Evolutionary conservation across 2,329 filamentous ascomycete species (phyloP).

Genomic region (Cryphonectria naterciae): DNA sequence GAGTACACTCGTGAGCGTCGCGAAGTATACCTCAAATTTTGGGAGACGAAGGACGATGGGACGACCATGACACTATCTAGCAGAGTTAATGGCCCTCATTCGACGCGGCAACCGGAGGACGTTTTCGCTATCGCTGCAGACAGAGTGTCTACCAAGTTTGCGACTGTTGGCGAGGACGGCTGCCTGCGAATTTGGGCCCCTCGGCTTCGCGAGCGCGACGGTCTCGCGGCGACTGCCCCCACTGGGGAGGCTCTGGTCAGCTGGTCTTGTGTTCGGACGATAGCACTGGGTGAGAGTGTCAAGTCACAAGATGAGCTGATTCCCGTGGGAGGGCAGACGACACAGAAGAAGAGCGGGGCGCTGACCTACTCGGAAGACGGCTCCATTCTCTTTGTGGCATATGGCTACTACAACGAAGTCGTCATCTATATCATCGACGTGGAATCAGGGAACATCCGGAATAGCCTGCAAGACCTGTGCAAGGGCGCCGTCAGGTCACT

Average conservation of each 20-base stretch:
- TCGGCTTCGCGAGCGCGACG: conserved; percentile 69
- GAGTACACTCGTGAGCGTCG: conserved; percentile 56
- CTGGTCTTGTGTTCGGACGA: conserved; percentile 72
- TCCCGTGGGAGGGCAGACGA: conserved; percentile 35
- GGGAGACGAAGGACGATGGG: conserved; percentile 66
- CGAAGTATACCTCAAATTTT: conserved; percentile 90
- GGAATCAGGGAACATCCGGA: conserved; percentile 66
- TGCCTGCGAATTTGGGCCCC: conserved; percentile 81
- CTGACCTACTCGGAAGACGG: conserved; percentile 83
- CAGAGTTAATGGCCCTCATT: conserved; percentile 82
- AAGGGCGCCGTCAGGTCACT: conserved; percentile 68
- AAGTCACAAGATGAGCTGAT: conserved; percentile 42
- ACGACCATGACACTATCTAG: conserved; percentile 75
- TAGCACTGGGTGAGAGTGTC: conserved; percentile 51
- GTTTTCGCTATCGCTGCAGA: conserved; percentile 77
- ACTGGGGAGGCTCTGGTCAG: conserved; percentile 65
- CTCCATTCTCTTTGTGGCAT: conserved; percentile 76
- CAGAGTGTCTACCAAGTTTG: conserved; percentile 72
- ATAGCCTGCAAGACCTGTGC: conserved; percentile 70
- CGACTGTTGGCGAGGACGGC: conserved; percentile 82
- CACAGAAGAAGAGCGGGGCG: conserved; percentile 58
- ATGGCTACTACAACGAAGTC: conserved; percentile 58
- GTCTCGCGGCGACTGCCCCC: conserved; percentile 64
- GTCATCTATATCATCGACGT: conserved; percentile 79
- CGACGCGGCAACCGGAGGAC: conserved; percentile 55